Base-by-base conservation (phyloP, 2,329 filamentous ascomycete species). In the Nigrograna mackinnonii region DNA sequence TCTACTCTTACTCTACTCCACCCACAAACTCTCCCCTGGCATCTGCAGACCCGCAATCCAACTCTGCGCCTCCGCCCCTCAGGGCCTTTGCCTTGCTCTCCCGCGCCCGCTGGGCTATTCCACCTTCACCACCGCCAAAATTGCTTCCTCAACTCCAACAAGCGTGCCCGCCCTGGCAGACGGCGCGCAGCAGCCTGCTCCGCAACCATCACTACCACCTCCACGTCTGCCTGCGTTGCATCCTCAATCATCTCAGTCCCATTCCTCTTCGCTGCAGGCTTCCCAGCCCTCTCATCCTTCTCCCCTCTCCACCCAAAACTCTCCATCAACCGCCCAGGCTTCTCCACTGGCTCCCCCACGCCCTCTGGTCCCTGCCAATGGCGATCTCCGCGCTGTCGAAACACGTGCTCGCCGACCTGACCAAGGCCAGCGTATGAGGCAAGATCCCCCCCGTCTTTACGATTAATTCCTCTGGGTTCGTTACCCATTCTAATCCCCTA, bases 261-360 rank as follows among this genome's bases (percentile, higher is more conserved):
- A 46, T n/a, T 34, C 57, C 6, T 46, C 42, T 21, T 22, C 39
- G 26, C 35, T 50, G 53, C 59, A 52, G 17, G 14, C 31, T 14
- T n/a, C n/a, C n/a, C n/a, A n/a, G n/a, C n/a, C n/a, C n/a, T n/a
- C n/a, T n/a, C n/a, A n/a, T n/a, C n/a, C n/a, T n/a, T 43, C 35
- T 19, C 41, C 41, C 14, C 35, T 21, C 19, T 22, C 41, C 2
- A 20, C 21, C 4, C 40, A 24, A 22, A 16, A 9, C 13, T 60
- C 64, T 35, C 54, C 62, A 13, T 57, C 61, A 28, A 62, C 62
- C 3, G 49, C 57, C 35, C 58, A 58, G 37, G 53, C 55, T 1
- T 66, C 63, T 26, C 63, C 62, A n/a, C 44, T 50, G 41, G 44
- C 56, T 31, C 58, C 56, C 20, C 53, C 58, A 20, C 48, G 52